These are phyloP conservation scores for Botrytis sinoallii DNA, from an alignment of 2,329 filamentous ascomycete genomes.

Conservation along the genomic window DNA sequence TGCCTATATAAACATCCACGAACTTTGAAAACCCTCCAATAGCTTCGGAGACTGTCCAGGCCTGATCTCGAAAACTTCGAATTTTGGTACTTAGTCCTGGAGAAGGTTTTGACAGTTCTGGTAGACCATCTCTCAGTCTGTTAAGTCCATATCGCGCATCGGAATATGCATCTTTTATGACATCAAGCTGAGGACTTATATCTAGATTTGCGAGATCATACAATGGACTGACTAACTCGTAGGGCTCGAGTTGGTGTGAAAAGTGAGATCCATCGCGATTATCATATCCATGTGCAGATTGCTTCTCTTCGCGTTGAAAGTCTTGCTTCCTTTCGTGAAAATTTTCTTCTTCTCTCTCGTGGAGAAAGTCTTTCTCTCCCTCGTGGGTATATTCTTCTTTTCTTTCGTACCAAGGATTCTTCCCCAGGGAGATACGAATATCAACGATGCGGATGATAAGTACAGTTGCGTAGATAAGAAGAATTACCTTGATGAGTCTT, in stretches of 20 bases:
- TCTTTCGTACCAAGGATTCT: not conserved
- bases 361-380: too few relatives aligned
- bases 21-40: not conserved
- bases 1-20: not conserved
- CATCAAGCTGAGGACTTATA: not conserved
- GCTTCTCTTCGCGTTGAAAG: not conserved
- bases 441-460: not conserved
- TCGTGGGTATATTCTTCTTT: not conserved
- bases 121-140: not conserved
- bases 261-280: not conserved
- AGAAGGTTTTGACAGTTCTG: not conserved
- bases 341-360: not conserved
- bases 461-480: not conserved
- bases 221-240: not conserved
- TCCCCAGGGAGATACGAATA: too few relatives aligned
- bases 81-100: not conserved
- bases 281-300: not conserved
- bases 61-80: not conserved
- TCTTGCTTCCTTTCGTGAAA: not conserved
- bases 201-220: not conserved
- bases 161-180: not conserved
- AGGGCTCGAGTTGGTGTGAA: not conserved
- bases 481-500: not conserved
- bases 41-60: not conserved
- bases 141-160: not conserved